Evolutionary conservation across 2,329 filamentous ascomycete species (phyloP).

Genomic region (Penicillium sp.): DNA sequence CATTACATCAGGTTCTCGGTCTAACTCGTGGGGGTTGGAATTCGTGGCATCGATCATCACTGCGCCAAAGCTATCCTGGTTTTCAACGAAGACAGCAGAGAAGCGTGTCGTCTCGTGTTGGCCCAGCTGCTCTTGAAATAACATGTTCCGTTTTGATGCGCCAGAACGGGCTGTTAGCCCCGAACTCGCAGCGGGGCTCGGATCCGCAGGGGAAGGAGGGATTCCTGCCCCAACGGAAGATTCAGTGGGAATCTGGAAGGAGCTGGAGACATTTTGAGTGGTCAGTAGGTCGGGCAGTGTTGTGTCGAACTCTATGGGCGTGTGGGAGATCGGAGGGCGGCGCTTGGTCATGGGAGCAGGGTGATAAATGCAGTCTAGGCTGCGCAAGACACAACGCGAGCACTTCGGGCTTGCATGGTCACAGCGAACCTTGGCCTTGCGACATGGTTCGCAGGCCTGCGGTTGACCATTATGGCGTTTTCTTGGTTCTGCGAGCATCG

Average conservation of each 20-base stretch:
- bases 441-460: not conserved
- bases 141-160: not conserved
- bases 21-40: not conserved
- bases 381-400: not conserved
- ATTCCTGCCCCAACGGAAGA: not conserved
- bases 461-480: constrained; percentile 1
- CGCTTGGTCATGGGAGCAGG: not conserved
- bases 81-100: not conserved
- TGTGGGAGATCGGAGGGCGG: not conserved
- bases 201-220: not conserved
- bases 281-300: not conserved
- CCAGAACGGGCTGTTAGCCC: not conserved
- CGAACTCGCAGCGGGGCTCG: not conserved
- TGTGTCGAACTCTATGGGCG: not conserved
- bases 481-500: not conserved
- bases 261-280: not conserved
- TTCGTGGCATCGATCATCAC: not conserved
- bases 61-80: not conserved
- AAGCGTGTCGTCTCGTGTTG: not conserved
- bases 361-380: not conserved
- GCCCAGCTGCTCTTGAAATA: not conserved
- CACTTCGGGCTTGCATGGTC: not conserved
- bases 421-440: not conserved
- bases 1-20: not conserved
- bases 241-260: not conserved